phyloP scores from a whole-genome alignment of 1,284 basidiomycete genomes.

The Meripilus lineatus region DNA sequence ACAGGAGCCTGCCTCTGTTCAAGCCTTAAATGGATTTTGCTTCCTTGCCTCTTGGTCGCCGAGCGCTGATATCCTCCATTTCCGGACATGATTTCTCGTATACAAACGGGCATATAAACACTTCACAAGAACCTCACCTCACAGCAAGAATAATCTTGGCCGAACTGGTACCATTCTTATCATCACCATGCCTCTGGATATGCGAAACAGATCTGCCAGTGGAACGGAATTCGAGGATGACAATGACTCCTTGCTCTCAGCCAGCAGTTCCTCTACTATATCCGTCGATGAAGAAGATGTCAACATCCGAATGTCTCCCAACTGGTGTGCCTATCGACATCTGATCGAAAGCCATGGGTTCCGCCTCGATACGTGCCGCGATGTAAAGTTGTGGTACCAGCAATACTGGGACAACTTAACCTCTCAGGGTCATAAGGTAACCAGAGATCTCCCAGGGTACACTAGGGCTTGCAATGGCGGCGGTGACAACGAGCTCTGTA shows the following conservation, averaged over 20 bases:
- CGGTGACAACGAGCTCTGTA: conserved; percentile 59
- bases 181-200: conserved; percentile 9
- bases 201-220: conserved; percentile 12
- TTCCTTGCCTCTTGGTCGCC: neutral
- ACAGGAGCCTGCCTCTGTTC: neutral
- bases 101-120: conserved; percentile 5
- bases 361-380: conserved; percentile 60
- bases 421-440: conserved; percentile 19
- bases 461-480: conserved; percentile 28
- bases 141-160: conserved; percentile 1
- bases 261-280: conserved; percentile 39
- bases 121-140: neutral
- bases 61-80: conserved; percentile 6
- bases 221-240: too few relatives aligned
- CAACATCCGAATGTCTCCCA: conserved; percentile 52
- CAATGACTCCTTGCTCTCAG: conserved; percentile 24
- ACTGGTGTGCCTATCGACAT: conserved; percentile 53
- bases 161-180: conserved; percentile 1
- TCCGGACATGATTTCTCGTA: conserved; percentile 6
- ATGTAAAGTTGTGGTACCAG: conserved; percentile 54
- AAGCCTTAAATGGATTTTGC: neutral
- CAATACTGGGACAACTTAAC: conserved; percentile 27
- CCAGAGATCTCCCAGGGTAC: conserved; percentile 31
- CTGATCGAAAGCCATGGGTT: conserved; percentile 48
- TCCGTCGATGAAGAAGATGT: conserved; percentile 59